These are phyloP conservation scores for Lactarius psammicola DNA, from an alignment of 768 basidiomycete species.

Conservation along the genomic window DNA sequence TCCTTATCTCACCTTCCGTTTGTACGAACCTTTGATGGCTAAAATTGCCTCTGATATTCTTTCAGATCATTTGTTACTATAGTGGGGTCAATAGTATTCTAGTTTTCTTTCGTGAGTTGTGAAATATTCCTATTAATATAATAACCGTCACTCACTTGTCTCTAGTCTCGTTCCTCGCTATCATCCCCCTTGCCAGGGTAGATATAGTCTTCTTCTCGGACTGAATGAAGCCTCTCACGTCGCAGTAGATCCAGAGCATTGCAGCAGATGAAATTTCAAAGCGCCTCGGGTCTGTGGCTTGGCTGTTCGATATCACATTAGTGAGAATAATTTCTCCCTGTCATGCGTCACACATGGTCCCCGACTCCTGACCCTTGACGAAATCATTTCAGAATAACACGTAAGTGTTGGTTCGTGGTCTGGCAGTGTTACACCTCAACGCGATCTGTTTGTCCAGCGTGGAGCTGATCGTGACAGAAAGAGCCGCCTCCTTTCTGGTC, in stretches of 20 bases:
- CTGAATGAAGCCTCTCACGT: conserved; percentile 6
- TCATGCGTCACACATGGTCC: neutral
- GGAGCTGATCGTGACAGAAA: conserved; percentile 44
- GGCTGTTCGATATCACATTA: conserved; percentile 79
- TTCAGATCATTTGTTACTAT: conserved; percentile 72
- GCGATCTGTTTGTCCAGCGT: conserved; percentile 33
- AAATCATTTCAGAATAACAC: conserved; percentile 32
- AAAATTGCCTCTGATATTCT: conserved; percentile 5
- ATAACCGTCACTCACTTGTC: neutral
- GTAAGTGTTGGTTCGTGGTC: conserved; percentile 25
- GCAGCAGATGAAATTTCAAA: conserved; percentile 83
- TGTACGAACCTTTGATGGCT: conserved; percentile 27
- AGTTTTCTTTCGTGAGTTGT: conserved; percentile 66
- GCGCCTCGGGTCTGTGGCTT: conserved; percentile 79
- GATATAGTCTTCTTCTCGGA: neutral
- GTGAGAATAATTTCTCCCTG: conserved; percentile 38
- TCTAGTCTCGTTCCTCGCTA: conserved; percentile 73
- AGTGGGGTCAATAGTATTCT: conserved; percentile 52
- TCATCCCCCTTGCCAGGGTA: conserved; percentile 82
- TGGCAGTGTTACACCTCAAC: neutral
- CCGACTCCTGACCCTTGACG: neutral
- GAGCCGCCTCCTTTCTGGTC: conserved; percentile 20
- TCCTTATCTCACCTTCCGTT: conserved; percentile 72
- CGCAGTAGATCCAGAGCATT: conserved; percentile 63
- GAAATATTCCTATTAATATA: neutral